A percentile compares a stretch with the other conserved stretches of the same genome.
Evolutionary conservation across 768 basidiomycete species (phyloP).

Genomic region (Termitomyces sp.): DNA sequence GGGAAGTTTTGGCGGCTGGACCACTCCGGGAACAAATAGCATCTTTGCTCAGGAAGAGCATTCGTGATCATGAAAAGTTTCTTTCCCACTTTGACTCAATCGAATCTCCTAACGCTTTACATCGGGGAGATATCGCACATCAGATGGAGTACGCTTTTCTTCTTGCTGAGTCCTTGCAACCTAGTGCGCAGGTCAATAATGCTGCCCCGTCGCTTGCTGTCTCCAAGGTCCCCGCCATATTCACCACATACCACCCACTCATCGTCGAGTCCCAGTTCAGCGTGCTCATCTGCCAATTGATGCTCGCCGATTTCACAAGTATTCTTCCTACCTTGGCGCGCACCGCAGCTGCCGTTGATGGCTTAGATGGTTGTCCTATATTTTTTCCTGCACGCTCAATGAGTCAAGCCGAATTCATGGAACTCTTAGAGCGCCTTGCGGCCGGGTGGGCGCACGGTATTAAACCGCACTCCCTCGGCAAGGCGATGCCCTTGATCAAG

Average conservation of each 20-base stretch:
- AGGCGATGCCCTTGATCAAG: constrained; percentile 7
- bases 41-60: constrained; percentile 60
- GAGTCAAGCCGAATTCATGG: constrained; percentile 87
- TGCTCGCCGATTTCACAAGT: constrained; percentile 69
- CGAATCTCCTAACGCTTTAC: constrained; percentile 33
- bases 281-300: constrained; percentile 65
- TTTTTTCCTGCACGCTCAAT: constrained; percentile 85
- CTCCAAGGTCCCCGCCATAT: constrained; percentile 49
- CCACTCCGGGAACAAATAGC: constrained; percentile 56
- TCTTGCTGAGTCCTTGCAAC: constrained; percentile 62
- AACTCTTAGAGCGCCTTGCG: constrained; percentile 77
- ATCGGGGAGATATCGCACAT: constrained; percentile 40
- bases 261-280: constrained; percentile 85
- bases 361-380: constrained; percentile 83
- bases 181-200: constrained; percentile 40
- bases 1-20: constrained; percentile 46
- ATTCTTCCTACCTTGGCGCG: constrained; percentile 62
- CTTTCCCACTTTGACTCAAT: constrained; percentile 77
- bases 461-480: constrained; percentile 45
- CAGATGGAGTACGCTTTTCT: constrained; percentile 64
- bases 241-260: constrained; percentile 88
- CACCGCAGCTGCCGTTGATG: constrained; percentile 66
- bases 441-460: constrained; percentile 67
- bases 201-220: constrained; percentile 21
- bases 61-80: constrained; percentile 84